A percentile compares a stretch with the other conserved stretches of the same genome.
Conservation (phyloP, 352 stramenopile species). For the Sclerospora graminicola region DNA sequence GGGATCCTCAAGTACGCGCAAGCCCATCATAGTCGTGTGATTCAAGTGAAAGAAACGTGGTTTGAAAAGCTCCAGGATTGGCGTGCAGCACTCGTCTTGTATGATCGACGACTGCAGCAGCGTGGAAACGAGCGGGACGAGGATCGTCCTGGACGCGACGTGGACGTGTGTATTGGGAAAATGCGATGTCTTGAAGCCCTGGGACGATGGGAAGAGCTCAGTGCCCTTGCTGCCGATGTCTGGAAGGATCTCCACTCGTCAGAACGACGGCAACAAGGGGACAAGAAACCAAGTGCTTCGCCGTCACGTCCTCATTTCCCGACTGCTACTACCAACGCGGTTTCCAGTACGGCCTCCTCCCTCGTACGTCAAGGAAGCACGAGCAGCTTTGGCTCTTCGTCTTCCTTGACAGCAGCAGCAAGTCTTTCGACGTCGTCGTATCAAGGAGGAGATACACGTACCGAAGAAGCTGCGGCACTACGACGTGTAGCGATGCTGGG, state of each 20-base stretch:
- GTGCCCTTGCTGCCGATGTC: slow-evolving; percentile 78
- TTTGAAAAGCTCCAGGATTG: slow-evolving; percentile 97
- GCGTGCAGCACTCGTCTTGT: slow-evolving; percentile 91
- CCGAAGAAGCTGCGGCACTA: slow-evolving; percentile 32
- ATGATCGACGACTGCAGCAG: slow-evolving; percentile 59
- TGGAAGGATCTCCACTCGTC: slow-evolving; percentile 30
- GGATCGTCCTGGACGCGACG: slow-evolving; percentile 38
- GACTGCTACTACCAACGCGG: too few relatives aligned
- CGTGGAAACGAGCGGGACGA: slow-evolving; percentile 12
- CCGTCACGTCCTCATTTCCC: slow-evolving; percentile 6
- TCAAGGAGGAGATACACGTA: slow-evolving; percentile 24
- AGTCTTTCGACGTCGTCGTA: slow-evolving; percentile 11
- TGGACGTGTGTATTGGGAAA: slow-evolving; percentile 92
- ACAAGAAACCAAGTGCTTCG: slow-evolving; percentile 3
- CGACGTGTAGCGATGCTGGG: slow-evolving; percentile 72
- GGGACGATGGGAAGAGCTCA: slow-evolving; percentile 91
- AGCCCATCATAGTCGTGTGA: slow-evolving; percentile 70
- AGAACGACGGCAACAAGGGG: slow-evolving; percentile 6
- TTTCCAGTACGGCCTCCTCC: not conserved
- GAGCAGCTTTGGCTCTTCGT: slow-evolving; percentile 28
- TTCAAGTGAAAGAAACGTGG: slow-evolving; percentile 92
- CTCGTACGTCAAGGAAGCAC: slow-evolving; percentile 21
- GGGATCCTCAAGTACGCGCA: slow-evolving; percentile 94
- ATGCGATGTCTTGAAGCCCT: slow-evolving; percentile 96
- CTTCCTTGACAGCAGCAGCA: slow-evolving; percentile 10